Conservation (phyloP, 169 alveolate species). For the Theileria annulata region DNA sequence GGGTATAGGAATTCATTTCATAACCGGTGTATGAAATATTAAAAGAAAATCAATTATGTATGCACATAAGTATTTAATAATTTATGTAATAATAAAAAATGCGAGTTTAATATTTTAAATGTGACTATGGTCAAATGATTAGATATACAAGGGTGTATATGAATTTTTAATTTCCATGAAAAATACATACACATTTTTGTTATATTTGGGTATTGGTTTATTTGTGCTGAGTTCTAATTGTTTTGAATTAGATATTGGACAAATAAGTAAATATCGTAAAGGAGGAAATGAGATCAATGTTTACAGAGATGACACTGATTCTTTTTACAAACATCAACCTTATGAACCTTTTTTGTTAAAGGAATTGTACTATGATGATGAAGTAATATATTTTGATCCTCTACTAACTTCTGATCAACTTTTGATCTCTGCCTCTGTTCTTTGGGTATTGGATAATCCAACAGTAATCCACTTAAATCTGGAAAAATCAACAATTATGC, state of each 20-base stretch:
- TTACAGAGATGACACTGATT: neutral
- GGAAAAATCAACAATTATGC: neutral
- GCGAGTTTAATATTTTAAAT: too few relatives aligned
- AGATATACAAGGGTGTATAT: neutral
- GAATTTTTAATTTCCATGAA: neutral
- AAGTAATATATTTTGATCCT: neutral
- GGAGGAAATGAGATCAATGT: neutral
- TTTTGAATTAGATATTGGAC: conserved; percentile 5
- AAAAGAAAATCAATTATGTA: too few relatives aligned
- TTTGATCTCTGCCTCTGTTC: neutral
- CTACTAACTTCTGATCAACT: neutral
- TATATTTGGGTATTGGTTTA: neutral
- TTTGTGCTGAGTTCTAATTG: neutral
- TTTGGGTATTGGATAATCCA: neutral
- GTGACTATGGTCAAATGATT: too few relatives aligned
- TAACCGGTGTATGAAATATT: too few relatives aligned
- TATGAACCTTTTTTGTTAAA: neutral
- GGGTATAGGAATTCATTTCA: too few relatives aligned
- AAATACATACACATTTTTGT: neutral
- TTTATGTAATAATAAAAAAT: too few relatives aligned
- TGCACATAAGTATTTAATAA: too few relatives aligned
- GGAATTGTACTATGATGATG: neutral
- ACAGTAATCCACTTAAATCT: neutral
- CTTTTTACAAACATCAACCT: neutral
- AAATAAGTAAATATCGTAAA: neutral